Evolutionary conservation across 768 basidiomycete genomes (phyloP), one percentile per base, ranked within the genome.

Genomic region (Pleurotus platypus): DNA sequence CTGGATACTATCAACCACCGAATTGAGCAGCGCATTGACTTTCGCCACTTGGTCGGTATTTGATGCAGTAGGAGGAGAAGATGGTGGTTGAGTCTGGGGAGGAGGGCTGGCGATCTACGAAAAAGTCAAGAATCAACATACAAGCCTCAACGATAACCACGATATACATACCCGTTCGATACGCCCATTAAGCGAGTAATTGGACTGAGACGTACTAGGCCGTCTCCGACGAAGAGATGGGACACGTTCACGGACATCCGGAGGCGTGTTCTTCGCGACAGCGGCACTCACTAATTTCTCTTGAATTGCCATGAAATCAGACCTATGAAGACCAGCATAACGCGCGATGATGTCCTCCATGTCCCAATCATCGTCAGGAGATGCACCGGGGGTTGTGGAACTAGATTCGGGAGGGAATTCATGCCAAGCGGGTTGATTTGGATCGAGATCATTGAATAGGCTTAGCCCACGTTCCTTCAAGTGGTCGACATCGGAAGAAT

Each of bases 181-280:
- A 42, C 80, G 76, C n/a, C 79, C 81, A 55, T 74, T 78, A 46
- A 70, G 71, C 0, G 85, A 86, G 64, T 90, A 87, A 63, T 83
- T 87, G 9, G 89, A 89, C 69, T 91, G 89, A n/a, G 90, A 90
- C 12, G 87, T 90, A 1, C 90, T 92, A 9, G 89, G 89, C 39
- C 90, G 78, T 49, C 91, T 80, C 60, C 84, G 82, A 56, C 90
- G 78, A 61, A 90, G 73, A n/a, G 90, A 91, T 53, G 83, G 84
- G 0, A 80, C 74, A 46, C 89, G 83, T 62, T 84, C 82, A 9
- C 82, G 82, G 39, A 75, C 67, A 60, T 88, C 86, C 7, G 81
- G 78, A 49, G 75, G 78, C 13, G 74, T 73, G 42, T 79, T 79
- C 66, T 84, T 88, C 26, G 81, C 75, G 43, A 79, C 68, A 2